phyloP scores from a whole-genome alignment of 2,329 filamentous ascomycete species.

The Paraconiothyrium sp. region DNA sequence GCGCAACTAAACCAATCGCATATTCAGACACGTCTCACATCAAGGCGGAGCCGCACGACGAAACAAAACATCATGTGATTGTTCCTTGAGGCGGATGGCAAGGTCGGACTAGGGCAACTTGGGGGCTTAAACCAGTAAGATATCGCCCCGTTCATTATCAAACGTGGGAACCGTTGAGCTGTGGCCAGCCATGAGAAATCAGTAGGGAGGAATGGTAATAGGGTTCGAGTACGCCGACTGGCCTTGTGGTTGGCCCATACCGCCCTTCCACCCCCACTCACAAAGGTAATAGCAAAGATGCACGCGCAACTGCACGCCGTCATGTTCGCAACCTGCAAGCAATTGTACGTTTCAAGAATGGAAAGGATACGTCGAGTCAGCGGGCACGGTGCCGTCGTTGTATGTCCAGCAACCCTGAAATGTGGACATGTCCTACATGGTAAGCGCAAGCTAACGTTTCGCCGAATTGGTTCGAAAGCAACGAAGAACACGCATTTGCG shows the following conservation, averaged over 20 bases:
- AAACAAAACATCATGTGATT: neutral
- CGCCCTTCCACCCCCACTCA: neutral
- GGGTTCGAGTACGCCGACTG: neutral
- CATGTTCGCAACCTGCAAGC: no score
- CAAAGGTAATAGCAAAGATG: neutral
- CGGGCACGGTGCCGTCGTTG: no score
- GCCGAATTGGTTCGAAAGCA: neutral
- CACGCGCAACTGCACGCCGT: no score
- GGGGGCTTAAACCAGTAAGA: neutral
- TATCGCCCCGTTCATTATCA: neutral
- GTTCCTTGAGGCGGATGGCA: neutral
- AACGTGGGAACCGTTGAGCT: neutral
- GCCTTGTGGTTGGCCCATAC: neutral
- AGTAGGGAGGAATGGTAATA: neutral
- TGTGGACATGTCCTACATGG: neutral
- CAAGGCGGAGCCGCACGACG: neutral
- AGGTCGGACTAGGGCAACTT: constrained; percentile 1
- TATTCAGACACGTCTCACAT: neutral
- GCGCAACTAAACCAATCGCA: neutral
- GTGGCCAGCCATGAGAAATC: no score
- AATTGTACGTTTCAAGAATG: no score
- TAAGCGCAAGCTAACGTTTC: neutral
- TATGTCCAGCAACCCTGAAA: no score
- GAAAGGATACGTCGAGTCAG: no score
- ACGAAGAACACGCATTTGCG: neutral